Evolutionary conservation across 2,329 filamentous ascomycete genomes (phyloP), one percentile per base, ranked within the genome.

Genomic region (Xylariaceae sp.): DNA sequence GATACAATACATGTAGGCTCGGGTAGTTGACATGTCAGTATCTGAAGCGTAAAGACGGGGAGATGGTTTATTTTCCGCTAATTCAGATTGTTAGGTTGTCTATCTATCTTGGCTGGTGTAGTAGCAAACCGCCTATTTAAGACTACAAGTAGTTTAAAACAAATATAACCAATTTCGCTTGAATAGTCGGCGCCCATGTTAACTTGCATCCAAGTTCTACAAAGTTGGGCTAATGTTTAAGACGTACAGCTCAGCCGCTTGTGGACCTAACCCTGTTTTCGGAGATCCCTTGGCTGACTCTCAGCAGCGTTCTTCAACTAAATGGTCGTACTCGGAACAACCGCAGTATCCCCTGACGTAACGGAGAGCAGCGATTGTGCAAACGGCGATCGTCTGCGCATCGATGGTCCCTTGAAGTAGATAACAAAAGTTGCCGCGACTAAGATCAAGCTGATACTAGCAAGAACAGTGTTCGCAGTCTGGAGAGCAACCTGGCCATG

Each of bases 401-500:
- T 77, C 8, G 70, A 65, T 0, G 81, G 78, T 0, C 82, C 82
- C 57, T 82, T 80, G 71, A 72, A 76, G 61, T 83, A 85, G 59
- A 85, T 79, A 15, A 80, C 62, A 56, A 81, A 83, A 3, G 84
- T 79, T 0, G 81, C 78, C 36, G 77, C 73, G 8, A 79, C 75
- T 4, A 85, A 73, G 16, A 82, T 62, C 2, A 81, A 65, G 1
- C 78, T 74, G 24, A 85, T 61, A 26, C 70, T 75, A 0, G 75
- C 79, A 0, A 85, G 75, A 6, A 84, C 74, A 0, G 79, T 80
- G 23, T 78, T 80, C 0, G 82, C 81, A 57, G 75, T 78, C 48
- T 81, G 75, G 2, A 85, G 72, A 65, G 77, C 77, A 5, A 73
- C 69, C 15, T 65, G 53, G 11, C 67, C 65, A 0, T 70, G 68